phyloP scores from a whole-genome alignment of 495 filamentous ascomycete species.

The Diplogelasinospora grovesii region DNA sequence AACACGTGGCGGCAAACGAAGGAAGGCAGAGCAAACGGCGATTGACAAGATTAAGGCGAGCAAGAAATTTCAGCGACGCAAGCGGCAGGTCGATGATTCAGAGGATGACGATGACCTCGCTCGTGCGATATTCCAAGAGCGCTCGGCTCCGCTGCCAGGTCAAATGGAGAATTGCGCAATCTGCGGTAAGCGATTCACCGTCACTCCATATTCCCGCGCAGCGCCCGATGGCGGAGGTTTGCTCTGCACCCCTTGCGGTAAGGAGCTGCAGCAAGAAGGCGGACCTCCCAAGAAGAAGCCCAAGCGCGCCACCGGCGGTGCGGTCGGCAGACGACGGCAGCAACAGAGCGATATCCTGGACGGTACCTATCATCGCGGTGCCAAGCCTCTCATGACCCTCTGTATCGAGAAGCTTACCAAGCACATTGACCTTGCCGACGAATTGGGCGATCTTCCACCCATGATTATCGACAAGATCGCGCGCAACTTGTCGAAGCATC shows the following conservation, averaged over 20 bases:
- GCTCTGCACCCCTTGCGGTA: slow-evolving; percentile 81
- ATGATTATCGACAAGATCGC: slow-evolving; percentile 65
- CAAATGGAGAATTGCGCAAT: slow-evolving; percentile 84
- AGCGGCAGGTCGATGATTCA: slow-evolving; percentile 43
- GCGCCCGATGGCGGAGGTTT: slow-evolving; percentile 76
- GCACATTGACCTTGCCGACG: slow-evolving; percentile 74
- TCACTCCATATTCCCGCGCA: slow-evolving; percentile 83
- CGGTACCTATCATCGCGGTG: slow-evolving; percentile 60
- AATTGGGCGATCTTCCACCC: slow-evolving; percentile 71
- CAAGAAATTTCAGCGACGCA: slow-evolving; percentile 66
- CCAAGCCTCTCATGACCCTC: slow-evolving; percentile 64
- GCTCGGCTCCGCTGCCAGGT: slow-evolving; percentile 62
- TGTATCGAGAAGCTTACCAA: slow-evolving; percentile 81
- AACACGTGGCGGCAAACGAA: slow-evolving; percentile 41
- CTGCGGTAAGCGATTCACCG: slow-evolving; percentile 86
- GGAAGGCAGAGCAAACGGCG: slow-evolving; percentile 56
- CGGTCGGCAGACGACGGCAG: slow-evolving; percentile 54
- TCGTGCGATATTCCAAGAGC: slow-evolving; percentile 53
- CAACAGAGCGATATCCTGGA: slow-evolving; percentile 73
- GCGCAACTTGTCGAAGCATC: slow-evolving; percentile 71
- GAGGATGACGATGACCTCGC: slow-evolving; percentile 46
- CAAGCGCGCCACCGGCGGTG: slow-evolving; percentile 32
- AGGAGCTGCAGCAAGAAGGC: slow-evolving; percentile 56
- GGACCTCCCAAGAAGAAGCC: slow-evolving; percentile 54
- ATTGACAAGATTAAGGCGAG: slow-evolving; percentile 73